Base-by-base conservation (phyloP, 1,284 basidiomycete species). In the Somion occarium region DNA sequence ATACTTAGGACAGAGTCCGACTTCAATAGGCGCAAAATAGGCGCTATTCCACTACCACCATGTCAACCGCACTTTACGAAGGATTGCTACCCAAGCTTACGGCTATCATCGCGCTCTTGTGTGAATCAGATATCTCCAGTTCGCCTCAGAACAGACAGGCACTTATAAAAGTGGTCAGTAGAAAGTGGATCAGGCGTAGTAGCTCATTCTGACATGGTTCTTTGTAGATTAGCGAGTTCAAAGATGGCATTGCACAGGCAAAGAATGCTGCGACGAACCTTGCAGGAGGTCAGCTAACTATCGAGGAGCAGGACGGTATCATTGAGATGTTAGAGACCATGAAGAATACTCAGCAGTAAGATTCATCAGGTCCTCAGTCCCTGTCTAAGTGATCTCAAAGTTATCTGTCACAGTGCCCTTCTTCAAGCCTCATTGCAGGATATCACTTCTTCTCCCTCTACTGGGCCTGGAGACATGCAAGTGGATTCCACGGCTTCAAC, bases 211-310 rank as follows among this genome's bases (percentile, higher is more conserved):
- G 30, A 34, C 30, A 34, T 34, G 15, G 7, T 34, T 5, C 7
- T 22, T 15, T 3, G 13, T 53, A 85, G 83, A 83, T 82, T 18
- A 82, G 80, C 53, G 78, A 82, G 24, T 80, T 84, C 64, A 83
- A 79, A 56, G 75, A 66, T 52, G 60, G 75, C 3, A 59, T 86
- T 27, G 60, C 61, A 11, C 74, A 74, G 45, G 84, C 82, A 0
- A 83, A 76, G 60, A 75, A 81, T 5, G 65, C 79, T 41, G 77
- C 81, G 0, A 58, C 57, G 7, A 65, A 69, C 25, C 66, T 86
- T 3, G 79, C 81, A 1, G 83, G 84, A 4, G 83, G 83, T 12
- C 83, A 86, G 56, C 65, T 85, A 48, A 62, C 73, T 45, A 73
- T 78, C 44, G 68, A 76, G 41, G 80, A 85, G 42, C 84, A 86